Evolutionary conservation across 2,329 filamentous ascomycete species (phyloP).

Genomic region (Penicillium sp.): DNA sequence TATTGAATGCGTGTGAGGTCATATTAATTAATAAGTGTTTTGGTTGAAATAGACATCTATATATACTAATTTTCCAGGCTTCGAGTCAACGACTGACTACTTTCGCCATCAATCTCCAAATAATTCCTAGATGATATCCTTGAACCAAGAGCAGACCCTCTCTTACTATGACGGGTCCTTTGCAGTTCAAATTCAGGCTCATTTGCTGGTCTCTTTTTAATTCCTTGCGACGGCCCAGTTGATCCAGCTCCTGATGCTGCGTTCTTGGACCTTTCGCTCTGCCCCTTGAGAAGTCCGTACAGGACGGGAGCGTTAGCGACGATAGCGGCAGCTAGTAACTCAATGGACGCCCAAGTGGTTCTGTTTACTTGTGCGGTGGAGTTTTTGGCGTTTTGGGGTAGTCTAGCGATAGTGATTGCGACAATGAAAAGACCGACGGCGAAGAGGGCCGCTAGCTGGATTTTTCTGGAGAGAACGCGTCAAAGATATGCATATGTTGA

Average conservation of each 20-base stretch:
- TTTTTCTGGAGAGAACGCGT: constrained; percentile 3
- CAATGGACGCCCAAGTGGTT: constrained; percentile 13
- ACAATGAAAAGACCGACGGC: constrained; percentile 14
- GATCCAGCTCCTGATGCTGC: constrained; percentile 2
- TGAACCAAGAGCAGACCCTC: not conserved
- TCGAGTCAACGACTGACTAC: constrained; percentile 3
- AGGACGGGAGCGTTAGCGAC: constrained; percentile 11
- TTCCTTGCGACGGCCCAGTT: not conserved
- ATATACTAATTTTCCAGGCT: not conserved
- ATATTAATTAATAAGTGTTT: no score
- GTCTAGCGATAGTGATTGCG: constrained; percentile 11
- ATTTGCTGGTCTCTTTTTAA: constrained; percentile 4
- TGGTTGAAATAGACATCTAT: no score
- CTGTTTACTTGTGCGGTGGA: constrained; percentile 8
- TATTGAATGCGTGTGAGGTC: no score
- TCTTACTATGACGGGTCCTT: not conserved
- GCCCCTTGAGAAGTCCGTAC: constrained; percentile 9
- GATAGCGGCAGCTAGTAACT: constrained; percentile 9
- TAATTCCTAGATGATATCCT: constrained; percentile 3
- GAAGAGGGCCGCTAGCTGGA: constrained; percentile 10
- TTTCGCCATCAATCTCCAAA: constrained; percentile 1
- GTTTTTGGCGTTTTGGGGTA: constrained; percentile 10
- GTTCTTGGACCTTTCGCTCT: constrained; percentile 5
- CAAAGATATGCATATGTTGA: not conserved
- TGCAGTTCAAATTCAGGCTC: constrained; percentile 4